Evolutionary conservation across 257 asterid species (phyloP).

Genomic region (Rehmannia glutinosa): DNA sequence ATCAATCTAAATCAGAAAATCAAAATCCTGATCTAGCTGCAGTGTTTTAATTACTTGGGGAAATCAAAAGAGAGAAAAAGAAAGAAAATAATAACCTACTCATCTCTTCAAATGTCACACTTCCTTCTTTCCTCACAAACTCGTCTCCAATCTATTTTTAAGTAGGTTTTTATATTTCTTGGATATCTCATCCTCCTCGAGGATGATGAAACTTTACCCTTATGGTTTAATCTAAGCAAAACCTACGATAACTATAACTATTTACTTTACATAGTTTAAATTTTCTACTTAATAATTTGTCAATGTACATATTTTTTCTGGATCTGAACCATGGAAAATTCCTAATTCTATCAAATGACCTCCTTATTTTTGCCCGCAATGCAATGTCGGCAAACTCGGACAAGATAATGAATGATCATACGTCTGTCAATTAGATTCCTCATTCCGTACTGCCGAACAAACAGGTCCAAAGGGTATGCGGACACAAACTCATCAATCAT

Average conservation of each 20-base stretch:
- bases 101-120: not conserved
- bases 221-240: not conserved
- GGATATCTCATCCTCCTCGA: constrained; percentile 7
- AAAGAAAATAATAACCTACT: not conserved
- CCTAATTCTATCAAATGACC: not conserved
- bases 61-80: not conserved
- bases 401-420: not conserved
- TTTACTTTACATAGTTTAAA: not conserved
- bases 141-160: not conserved
- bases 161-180: not conserved
- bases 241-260: not conserved
- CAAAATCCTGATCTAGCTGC: too few relatives aligned
- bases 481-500: not conserved
- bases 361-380: too few relatives aligned
- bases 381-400: too few relatives aligned
- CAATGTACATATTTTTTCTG: not conserved
- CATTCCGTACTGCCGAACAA: not conserved
- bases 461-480: not conserved
- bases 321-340: not conserved
- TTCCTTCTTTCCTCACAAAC: not conserved
- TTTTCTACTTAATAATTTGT: constrained; percentile 2
- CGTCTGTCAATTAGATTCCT: not conserved
- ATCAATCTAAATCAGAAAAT: not conserved
- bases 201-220: not conserved
- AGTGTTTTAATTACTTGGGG: too few relatives aligned